Conservation (phyloP, 2,329 filamentous ascomycete species). For the Penicillium frequentans region DNA sequence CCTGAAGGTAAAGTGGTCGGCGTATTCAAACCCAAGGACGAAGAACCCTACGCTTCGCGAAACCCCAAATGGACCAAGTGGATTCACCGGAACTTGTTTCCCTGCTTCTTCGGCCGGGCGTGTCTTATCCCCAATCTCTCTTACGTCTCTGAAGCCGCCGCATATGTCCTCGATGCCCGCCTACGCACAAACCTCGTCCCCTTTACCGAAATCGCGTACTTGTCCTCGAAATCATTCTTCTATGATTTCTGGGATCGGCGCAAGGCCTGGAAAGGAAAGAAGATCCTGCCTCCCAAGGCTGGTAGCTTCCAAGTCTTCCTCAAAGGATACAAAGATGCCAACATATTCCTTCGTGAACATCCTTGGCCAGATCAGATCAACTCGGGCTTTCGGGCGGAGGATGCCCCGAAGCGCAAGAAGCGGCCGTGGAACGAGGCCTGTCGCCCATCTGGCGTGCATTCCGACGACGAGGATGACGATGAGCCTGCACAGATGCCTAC, state of each 20-base stretch:
- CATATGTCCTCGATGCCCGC: constrained; percentile 90
- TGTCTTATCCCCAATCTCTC: constrained; percentile 97
- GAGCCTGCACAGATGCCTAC: constrained; percentile 40
- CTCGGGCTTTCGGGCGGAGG: constrained; percentile 65
- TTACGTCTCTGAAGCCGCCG: constrained; percentile 95
- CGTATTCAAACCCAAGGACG: constrained; percentile 98
- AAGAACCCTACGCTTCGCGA: constrained; percentile 93
- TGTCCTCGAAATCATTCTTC: constrained; percentile 96
- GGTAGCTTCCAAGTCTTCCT: constrained; percentile 98
- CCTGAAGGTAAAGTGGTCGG: constrained; percentile 90
- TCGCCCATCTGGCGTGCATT: constrained; percentile 63
- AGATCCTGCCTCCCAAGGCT: constrained; percentile 80
- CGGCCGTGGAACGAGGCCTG: constrained; percentile 81
- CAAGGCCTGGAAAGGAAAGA: constrained; percentile 83
- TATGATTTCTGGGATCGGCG: constrained; percentile 97
- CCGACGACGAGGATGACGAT: constrained; percentile 64
- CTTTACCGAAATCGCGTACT: constrained; percentile 90
- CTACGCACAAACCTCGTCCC: constrained; percentile 89
- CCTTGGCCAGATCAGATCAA: constrained; percentile 93
- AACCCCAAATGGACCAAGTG: constrained; percentile 99
- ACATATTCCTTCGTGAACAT: constrained; percentile 89
- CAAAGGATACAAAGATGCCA: constrained; percentile 95
- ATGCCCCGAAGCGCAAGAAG: constrained; percentile 67
- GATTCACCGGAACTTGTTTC: constrained; percentile 97
- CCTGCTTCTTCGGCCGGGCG: constrained; percentile 92